These are phyloP conservation scores for Microbotryomycetes sp. DNA, from an alignment of 1,284 basidiomycete genomes.

Conservation along the genomic window DNA sequence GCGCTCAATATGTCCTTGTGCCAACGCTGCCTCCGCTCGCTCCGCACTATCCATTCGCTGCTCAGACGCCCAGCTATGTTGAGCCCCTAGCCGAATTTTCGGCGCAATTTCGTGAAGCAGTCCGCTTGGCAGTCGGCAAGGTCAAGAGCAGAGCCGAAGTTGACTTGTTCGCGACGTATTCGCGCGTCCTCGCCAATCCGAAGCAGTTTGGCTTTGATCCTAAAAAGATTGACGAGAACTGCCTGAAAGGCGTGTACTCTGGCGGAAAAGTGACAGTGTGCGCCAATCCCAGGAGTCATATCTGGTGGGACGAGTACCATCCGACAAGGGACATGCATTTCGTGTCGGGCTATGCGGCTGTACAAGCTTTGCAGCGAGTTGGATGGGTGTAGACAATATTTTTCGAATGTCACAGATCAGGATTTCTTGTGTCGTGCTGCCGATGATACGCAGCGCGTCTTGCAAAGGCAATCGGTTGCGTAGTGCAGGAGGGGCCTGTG, in stretches of 20 bases:
- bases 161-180: background rate
- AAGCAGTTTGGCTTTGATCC: background rate
- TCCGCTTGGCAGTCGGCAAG: background rate
- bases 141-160: background rate
- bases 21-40: background rate
- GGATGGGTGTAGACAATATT: background rate
- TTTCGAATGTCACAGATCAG: too few species aligned
- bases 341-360: background rate
- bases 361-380: background rate
- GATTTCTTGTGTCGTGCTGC: too few species aligned
- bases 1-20: conserved; percentile 8
- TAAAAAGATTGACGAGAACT: background rate
- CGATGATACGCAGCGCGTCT: too few species aligned
- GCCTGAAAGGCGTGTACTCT: conserved; percentile 5
- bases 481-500: too few species aligned
- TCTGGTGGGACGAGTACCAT: conserved; percentile 19
- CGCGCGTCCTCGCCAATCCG: background rate
- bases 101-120: background rate
- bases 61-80: background rate
- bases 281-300: background rate
- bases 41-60: conserved; percentile 1
- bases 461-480: too few species aligned
- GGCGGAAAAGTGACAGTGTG: background rate
- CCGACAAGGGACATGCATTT: background rate
- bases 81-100: background rate